Conservation (phyloP, 495 filamentous ascomycete genomes). For the Neurospora sp. region DNA sequence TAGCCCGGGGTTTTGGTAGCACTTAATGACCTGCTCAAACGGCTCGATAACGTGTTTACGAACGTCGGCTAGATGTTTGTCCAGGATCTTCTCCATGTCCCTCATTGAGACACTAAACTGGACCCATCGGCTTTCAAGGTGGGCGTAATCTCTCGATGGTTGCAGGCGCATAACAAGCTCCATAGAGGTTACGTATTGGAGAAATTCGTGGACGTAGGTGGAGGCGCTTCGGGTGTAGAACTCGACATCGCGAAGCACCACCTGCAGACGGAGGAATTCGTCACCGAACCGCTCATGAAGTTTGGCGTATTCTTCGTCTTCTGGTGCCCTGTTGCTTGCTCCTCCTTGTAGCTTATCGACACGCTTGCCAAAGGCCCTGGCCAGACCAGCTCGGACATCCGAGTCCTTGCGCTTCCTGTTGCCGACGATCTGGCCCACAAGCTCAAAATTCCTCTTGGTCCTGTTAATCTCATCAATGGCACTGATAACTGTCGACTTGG, state of each 20-base stretch:
- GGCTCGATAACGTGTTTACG: slow-evolving; percentile 78
- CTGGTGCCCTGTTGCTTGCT: slow-evolving; percentile 56
- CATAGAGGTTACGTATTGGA: slow-evolving; percentile 58
- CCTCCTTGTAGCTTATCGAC: slow-evolving; percentile 59
- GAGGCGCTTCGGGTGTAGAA: slow-evolving; percentile 67
- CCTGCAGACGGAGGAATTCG: slow-evolving; percentile 79
- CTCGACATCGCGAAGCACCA: slow-evolving; percentile 83
- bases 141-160: slow-evolving; percentile 51
- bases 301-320: slow-evolving; percentile 69
- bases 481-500: slow-evolving; percentile 52
- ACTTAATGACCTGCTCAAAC: slow-evolving; percentile 67
- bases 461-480: slow-evolving; percentile 83
- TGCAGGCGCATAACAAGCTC: slow-evolving; percentile 51
- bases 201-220: slow-evolving; percentile 60
- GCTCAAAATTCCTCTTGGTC: slow-evolving; percentile 79
- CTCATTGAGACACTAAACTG: slow-evolving; percentile 70
- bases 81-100: slow-evolving; percentile 67
- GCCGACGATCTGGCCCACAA: slow-evolving; percentile 77
- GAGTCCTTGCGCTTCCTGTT: slow-evolving; percentile 77
- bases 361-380: slow-evolving; percentile 77
- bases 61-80: slow-evolving; percentile 75
- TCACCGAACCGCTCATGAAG: slow-evolving; percentile 72
- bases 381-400: slow-evolving; percentile 70
- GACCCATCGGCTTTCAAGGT: slow-evolving; percentile 86
- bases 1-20: slow-evolving; percentile 69